Evolutionary conservation across 306 rosid genomes (phyloP).

Genomic region (Fragaria vesca): DNA sequence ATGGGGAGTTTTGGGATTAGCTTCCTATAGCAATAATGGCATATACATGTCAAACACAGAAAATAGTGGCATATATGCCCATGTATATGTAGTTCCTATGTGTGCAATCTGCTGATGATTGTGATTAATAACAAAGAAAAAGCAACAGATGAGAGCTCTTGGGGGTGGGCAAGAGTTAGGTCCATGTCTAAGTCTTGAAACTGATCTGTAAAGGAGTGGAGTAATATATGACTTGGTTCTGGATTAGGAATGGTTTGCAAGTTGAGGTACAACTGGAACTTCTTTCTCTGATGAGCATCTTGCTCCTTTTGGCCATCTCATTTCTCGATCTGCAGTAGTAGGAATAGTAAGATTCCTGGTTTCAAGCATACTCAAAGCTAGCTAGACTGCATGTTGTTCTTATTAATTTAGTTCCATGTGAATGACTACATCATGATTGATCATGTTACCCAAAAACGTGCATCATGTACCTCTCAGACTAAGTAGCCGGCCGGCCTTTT

Average conservation of each 20-base stretch:
- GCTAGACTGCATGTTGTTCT: not conserved
- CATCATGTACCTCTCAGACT: not conserved
- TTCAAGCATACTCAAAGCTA: not conserved
- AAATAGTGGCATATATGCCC: not conserved
- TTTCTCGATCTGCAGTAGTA: not conserved
- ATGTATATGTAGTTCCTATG: not conserved
- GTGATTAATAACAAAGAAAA: not conserved
- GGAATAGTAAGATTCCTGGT: not conserved
- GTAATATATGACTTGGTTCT: slow-evolving; percentile 22
- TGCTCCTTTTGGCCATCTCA: slow-evolving; percentile 30
- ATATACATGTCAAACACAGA: not conserved
- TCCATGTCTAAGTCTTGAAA: slow-evolving; percentile 30
- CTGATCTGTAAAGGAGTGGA: slow-evolving; percentile 28
- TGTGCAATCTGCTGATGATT: not conserved
- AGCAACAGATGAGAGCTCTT: not conserved
- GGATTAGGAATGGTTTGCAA: slow-evolving; percentile 35
- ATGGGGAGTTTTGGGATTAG: not conserved
- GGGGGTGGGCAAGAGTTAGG: not conserved
- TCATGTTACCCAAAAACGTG: slow-evolving; percentile 9
- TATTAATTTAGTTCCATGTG: not conserved
- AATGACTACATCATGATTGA: not conserved
- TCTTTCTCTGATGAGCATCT: slow-evolving; percentile 29
- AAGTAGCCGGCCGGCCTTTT: not conserved
- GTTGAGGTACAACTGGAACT: slow-evolving; percentile 47
- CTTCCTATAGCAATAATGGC: not conserved